A percentile compares a stretch with the other conserved stretches of the same genome.
Conservation (phyloP, 371 early-diverging fungal genomes). For the Thermomucor indicae-seudaticae region DNA sequence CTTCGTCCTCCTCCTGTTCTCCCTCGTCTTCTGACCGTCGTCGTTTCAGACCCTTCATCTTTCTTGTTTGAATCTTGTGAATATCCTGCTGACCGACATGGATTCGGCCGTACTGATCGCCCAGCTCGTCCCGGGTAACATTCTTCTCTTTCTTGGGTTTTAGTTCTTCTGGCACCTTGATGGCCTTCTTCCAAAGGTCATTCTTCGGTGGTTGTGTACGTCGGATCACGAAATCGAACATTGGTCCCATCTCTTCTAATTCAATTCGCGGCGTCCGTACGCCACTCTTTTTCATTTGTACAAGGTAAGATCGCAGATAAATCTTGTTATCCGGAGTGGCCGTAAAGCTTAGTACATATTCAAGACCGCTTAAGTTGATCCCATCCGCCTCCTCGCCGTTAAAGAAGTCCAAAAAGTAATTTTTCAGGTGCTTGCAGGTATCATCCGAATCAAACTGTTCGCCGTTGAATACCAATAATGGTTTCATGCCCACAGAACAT, state of each 20-base stretch:
- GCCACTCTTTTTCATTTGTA: slow-evolving; percentile 84
- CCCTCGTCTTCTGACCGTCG: slow-evolving; percentile 43
- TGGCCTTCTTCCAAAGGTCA: slow-evolving; percentile 82
- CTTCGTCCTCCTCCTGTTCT: slow-evolving; percentile 7
- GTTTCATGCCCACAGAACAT: slow-evolving; percentile 86
- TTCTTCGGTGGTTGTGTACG: slow-evolving; percentile 69
- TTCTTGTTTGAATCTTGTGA: slow-evolving; percentile 90
- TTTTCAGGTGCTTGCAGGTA: slow-evolving; percentile 71
- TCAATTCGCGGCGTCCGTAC: slow-evolving; percentile 85
- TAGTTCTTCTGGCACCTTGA: slow-evolving; percentile 81
- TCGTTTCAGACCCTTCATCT: slow-evolving; percentile 96
- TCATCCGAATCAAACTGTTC: slow-evolving; percentile 76
- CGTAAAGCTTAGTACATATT: slow-evolving; percentile 85
- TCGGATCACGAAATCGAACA: slow-evolving; percentile 77
- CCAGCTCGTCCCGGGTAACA: slow-evolving; percentile 79
- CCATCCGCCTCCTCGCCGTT: slow-evolving; percentile 71
- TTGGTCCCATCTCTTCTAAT: slow-evolving; percentile 92
- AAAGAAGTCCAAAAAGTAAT: slow-evolving; percentile 88
- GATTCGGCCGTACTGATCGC: slow-evolving; percentile 89
- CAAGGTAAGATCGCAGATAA: slow-evolving; percentile 76
- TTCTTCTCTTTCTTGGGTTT: slow-evolving; percentile 94
- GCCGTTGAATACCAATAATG: slow-evolving; percentile 88
- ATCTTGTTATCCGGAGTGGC: slow-evolving; percentile 68
- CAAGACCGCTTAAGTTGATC: slow-evolving; percentile 85
- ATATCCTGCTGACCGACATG: slow-evolving; percentile 93